Conservation (phyloP, 2,329 filamentous ascomycete genomes). For the Penicillium concentricum region DNA sequence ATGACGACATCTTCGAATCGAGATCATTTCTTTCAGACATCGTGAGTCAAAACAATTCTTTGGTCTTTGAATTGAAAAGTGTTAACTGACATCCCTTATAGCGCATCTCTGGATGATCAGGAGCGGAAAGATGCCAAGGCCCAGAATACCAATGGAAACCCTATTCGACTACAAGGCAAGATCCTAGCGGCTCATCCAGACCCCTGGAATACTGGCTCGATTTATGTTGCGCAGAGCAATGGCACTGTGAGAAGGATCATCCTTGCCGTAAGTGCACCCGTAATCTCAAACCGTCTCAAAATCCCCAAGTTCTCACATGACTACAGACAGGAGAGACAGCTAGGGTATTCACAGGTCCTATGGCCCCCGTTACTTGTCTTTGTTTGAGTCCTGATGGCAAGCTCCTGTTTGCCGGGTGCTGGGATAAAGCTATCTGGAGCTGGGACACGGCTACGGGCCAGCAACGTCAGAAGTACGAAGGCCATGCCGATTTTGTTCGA, state of each 20-base stretch:
- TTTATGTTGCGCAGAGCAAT: constrained; percentile 86
- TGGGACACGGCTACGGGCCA: constrained; percentile 66
- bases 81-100: constrained; percentile 27
- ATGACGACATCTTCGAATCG: constrained; percentile 71
- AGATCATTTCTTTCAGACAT: constrained; percentile 88
- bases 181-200: constrained; percentile 72
- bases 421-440: constrained; percentile 90
- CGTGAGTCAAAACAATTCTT: constrained; percentile 55
- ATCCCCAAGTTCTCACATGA: constrained; percentile 7
- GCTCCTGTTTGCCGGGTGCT: constrained; percentile 77
- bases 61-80: constrained; percentile 1
- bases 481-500: constrained; percentile 92
- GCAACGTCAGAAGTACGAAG: constrained; percentile 62
- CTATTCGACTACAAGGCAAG: constrained; percentile 80
- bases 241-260: constrained; percentile 73
- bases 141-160: constrained; percentile 81
- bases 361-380: constrained; percentile 76
- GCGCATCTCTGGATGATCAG: constrained; percentile 50
- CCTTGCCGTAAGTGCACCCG: constrained; percentile 65
- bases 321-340: constrained; percentile 46
- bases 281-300: constrained; percentile 2
- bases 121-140: constrained; percentile 67
- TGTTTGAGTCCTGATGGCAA: constrained; percentile 61
- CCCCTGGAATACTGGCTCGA: constrained; percentile 58
- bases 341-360: constrained; percentile 67